Percentiles rank a stretch among this genome's conserved stretches.
These are phyloP conservation scores for Pyrenochaeta sp. DNA, from an alignment of 2,329 filamentous ascomycete species.

Conservation along the genomic window DNA sequence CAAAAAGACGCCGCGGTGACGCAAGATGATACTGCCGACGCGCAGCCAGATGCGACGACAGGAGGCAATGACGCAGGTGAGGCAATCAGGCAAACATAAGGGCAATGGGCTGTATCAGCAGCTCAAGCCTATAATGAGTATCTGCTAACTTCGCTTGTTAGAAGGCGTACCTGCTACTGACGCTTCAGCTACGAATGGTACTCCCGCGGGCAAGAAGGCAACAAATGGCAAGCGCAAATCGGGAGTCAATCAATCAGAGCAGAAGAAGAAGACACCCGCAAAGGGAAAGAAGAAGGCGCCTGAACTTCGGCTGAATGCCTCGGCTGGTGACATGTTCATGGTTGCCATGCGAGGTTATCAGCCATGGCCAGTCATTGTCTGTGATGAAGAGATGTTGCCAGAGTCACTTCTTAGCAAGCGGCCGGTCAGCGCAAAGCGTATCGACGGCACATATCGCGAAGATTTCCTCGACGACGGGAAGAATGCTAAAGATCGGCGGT, in stretches of 20 bases:
- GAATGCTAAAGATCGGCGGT: conserved; percentile 83
- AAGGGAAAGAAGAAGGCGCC: conserved; percentile 85
- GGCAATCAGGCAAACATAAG: conserved; percentile 7
- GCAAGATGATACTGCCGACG: conserved; percentile 35
- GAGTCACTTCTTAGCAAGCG: conserved; percentile 76
- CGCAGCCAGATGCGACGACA: conserved; percentile 31
- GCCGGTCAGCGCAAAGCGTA: conserved; percentile 81
- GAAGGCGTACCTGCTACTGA: conserved; percentile 49
- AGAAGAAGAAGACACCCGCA: conserved; percentile 75
- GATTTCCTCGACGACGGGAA: conserved; percentile 89
- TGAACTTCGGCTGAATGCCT: conserved; percentile 73
- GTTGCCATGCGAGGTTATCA: conserved; percentile 95
- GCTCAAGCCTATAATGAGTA: not conserved
- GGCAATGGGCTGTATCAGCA: conserved; percentile 2
- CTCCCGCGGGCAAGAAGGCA: conserved; percentile 52
- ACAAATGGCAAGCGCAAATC: conserved; percentile 73
- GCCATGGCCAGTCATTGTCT: conserved; percentile 92
- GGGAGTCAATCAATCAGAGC: conserved; percentile 67
- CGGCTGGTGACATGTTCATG: conserved; percentile 91
- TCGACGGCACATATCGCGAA: conserved; percentile 86
- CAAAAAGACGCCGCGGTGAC: conserved; percentile 25
- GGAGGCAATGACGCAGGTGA: conserved; percentile 35
- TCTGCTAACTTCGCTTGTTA: conserved; percentile 27
- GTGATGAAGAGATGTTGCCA: conserved; percentile 93
- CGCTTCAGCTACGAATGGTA: conserved; percentile 58